phyloP scores from a whole-genome alignment of 805 yeast species.

The Saturnispora diversa region DNA sequence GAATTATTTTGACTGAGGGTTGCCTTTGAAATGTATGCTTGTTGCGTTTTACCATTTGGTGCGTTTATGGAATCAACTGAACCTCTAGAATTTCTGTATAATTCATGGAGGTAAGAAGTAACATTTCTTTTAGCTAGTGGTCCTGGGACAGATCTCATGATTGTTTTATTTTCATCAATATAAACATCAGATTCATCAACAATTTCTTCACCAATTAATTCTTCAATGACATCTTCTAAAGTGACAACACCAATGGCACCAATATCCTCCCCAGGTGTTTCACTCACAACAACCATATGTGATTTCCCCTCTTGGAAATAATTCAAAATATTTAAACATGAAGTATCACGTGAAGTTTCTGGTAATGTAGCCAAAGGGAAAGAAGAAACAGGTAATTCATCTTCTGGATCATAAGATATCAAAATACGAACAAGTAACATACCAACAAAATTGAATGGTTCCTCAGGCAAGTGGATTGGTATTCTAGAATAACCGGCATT shows the following conservation, averaged over 20 bases:
- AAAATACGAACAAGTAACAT: constrained; percentile 89
- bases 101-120: constrained; percentile 57
- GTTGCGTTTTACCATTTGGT: neutral
- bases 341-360: constrained; percentile 84
- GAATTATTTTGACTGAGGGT: constrained; percentile 2
- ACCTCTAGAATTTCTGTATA: constrained; percentile 31
- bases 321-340: constrained; percentile 87
- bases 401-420: constrained; percentile 95
- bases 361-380: constrained; percentile 96
- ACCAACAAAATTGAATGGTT: constrained; percentile 86
- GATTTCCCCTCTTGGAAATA: constrained; percentile 97
- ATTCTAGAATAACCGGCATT: constrained; percentile 92
- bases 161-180: constrained; percentile 81
- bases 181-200: constrained; percentile 95
- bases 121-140: constrained; percentile 64
- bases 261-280: constrained; percentile 64
- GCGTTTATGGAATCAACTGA: constrained; percentile 11
- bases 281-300: constrained; percentile 91
- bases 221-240: constrained; percentile 96
- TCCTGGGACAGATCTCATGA: constrained; percentile 69
- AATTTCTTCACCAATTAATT: constrained; percentile 93
- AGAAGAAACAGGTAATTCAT: constrained; percentile 81
- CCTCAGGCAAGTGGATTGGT: constrained; percentile 86
- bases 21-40: constrained; percentile 11
- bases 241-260: constrained; percentile 92